Evolutionary conservation across 1,139 yeast species (phyloP).

Genomic region (Yamadazyma aaseri): DNA sequence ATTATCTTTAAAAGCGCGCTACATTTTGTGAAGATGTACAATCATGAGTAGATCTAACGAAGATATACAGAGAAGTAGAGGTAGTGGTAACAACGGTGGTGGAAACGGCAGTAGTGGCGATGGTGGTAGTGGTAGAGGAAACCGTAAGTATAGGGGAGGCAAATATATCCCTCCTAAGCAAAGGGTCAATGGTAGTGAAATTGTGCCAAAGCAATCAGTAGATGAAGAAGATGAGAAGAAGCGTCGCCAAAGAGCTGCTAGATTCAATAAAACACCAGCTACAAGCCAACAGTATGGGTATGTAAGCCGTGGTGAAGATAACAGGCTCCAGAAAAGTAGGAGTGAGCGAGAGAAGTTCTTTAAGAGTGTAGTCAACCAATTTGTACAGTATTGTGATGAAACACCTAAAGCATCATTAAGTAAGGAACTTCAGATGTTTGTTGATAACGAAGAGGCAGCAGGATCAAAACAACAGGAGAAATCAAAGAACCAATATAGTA

Average conservation of each 20-base stretch:
- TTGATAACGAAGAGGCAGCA: slow-evolving; percentile 9
- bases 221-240: slow-evolving; percentile 15
- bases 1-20: no score
- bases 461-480: slow-evolving; percentile 6
- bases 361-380: slow-evolving; percentile 29
- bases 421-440: slow-evolving; percentile 16
- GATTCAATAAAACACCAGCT: slow-evolving; percentile 15
- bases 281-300: slow-evolving; percentile 38
- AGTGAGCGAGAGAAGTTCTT: slow-evolving; percentile 40
- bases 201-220: not conserved
- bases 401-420: slow-evolving; percentile 16
- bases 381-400: slow-evolving; percentile 26
- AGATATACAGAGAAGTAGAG: no score
- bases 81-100: no score
- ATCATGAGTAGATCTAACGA: no score
- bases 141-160: no score
- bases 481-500: slow-evolving; percentile 9
- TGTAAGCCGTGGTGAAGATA: slow-evolving; percentile 60
- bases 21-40: no score
- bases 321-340: slow-evolving; percentile 43
- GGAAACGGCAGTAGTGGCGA: no score
- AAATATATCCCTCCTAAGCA: no score
- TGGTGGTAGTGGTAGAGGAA: no score
- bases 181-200: no score
- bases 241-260: slow-evolving; percentile 15